phyloP scores from a whole-genome alignment of 495 filamentous ascomycete species.

The Bacidia rubella region DNA sequence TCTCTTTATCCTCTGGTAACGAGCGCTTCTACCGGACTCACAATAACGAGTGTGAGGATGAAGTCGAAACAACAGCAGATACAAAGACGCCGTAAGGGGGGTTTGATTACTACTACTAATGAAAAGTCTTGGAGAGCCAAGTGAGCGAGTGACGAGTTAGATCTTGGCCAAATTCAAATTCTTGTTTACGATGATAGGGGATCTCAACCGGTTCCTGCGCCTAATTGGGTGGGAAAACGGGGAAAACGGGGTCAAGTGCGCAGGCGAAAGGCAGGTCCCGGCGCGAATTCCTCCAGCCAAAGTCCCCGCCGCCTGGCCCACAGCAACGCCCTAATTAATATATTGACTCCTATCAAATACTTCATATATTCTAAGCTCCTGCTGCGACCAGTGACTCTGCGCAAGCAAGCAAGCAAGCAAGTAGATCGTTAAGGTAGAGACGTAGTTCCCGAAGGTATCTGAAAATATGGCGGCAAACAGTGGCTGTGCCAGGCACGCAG shows the following conservation, averaged over 20 bases:
- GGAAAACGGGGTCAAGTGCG: too few relatives aligned
- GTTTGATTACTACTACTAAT: background rate
- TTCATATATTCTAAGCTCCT: too few relatives aligned
- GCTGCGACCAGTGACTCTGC: too few relatives aligned
- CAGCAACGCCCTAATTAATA: too few relatives aligned
- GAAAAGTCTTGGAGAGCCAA: background rate
- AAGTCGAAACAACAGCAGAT: background rate
- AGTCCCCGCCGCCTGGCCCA: too few relatives aligned
- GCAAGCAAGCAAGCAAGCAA: too few relatives aligned
- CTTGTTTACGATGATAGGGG: background rate
- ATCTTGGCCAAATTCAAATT: background rate
- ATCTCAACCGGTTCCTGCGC: background rate
- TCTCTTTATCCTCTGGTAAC: background rate
- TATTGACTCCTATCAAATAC: too few relatives aligned
- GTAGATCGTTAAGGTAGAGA: too few relatives aligned
- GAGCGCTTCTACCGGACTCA: background rate
- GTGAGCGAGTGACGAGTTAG: background rate
- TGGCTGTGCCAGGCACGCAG: background rate
- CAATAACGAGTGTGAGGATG: background rate
- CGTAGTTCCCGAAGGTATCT: too few relatives aligned
- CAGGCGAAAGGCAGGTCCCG: too few relatives aligned
- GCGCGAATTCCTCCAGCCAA: too few relatives aligned
- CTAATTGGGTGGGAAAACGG: background rate
- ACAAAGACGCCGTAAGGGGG: too few relatives aligned
- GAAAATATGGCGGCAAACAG: background rate